These are phyloP conservation scores for Trichoderma sp. DNA, from an alignment of 2,329 filamentous ascomycete genomes.

Conservation along the genomic window DNA sequence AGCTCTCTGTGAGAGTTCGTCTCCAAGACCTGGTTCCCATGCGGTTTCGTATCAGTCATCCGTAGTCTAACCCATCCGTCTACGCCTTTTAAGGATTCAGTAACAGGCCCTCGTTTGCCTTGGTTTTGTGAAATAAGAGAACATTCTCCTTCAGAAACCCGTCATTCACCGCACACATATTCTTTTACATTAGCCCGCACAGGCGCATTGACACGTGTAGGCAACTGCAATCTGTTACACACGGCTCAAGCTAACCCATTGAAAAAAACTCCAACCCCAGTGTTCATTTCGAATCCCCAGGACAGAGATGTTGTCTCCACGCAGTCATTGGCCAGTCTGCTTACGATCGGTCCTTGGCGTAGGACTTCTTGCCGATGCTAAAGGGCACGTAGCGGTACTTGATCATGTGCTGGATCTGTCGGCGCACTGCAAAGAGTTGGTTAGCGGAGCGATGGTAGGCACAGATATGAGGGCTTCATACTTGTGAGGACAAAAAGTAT, in stretches of 20 bases:
- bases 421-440: slow-evolving; percentile 66
- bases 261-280: not conserved
- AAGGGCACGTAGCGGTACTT: slow-evolving; percentile 99
- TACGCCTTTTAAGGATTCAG: slow-evolving; percentile 13
- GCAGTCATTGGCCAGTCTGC: not conserved
- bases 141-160: not conserved
- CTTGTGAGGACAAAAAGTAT: slow-evolving; percentile 94
- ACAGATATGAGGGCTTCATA: slow-evolving; percentile 47
- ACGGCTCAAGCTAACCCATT: not conserved
- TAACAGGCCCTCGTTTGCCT: not conserved
- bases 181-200: not conserved
- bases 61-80: slow-evolving; percentile 19
- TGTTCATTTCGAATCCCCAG: not conserved
- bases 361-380: slow-evolving; percentile 83
- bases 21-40: slow-evolving; percentile 14
- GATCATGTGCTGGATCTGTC: slow-evolving; percentile 99
- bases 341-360: slow-evolving; percentile 60
- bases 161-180: slow-evolving; percentile 4
- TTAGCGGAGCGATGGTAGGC: not conserved
- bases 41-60: slow-evolving; percentile 15
- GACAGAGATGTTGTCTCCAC: not conserved
- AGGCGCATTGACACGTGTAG: not conserved
- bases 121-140: not conserved
- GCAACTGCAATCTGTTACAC: not conserved
- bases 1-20: slow-evolving; percentile 16